Conservation (phyloP, 176 grass and related monocot genomes). For the Stipa capillata region DNA sequence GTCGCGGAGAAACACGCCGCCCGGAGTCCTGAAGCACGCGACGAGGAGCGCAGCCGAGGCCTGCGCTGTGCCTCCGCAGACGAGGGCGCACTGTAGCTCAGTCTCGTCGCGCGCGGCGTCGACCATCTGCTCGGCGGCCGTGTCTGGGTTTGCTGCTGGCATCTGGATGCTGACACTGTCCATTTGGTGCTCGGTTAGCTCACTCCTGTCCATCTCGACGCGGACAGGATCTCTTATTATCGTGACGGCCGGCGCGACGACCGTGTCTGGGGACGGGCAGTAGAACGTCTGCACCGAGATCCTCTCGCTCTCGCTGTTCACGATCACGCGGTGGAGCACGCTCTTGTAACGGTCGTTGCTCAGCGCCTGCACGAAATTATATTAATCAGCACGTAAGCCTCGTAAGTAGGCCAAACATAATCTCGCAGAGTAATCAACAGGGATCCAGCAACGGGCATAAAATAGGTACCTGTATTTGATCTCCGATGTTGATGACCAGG, state of each 20-base stretch:
- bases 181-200: background rate
- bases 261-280: slow-evolving; percentile 46
- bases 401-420: background rate
- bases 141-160: background rate
- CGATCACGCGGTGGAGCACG: slow-evolving; percentile 74
- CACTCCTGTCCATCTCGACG: too few relatives aligned
- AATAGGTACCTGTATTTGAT: slow-evolving; percentile 62
- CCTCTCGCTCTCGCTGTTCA: slow-evolving; percentile 70
- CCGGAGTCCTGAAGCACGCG: background rate
- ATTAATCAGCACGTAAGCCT: background rate
- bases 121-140: background rate
- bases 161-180: slow-evolving; percentile 1
- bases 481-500: slow-evolving; percentile 84
- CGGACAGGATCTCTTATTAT: too few relatives aligned
- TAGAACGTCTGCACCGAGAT: slow-evolving; percentile 90
- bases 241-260: slow-evolving; percentile 43
- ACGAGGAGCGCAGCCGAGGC: background rate
- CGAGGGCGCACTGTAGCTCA: background rate
- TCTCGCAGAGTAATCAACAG: background rate
- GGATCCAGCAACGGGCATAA: too few relatives aligned
- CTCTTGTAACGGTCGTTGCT: slow-evolving; percentile 79
- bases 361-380: slow-evolving; percentile 33
- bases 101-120: background rate
- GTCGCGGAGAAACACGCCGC: slow-evolving; percentile 17
- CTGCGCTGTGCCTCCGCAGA: background rate